Base-by-base conservation (phyloP, 352 stramenopile genomes). In the Porosira glacialis region DNA sequence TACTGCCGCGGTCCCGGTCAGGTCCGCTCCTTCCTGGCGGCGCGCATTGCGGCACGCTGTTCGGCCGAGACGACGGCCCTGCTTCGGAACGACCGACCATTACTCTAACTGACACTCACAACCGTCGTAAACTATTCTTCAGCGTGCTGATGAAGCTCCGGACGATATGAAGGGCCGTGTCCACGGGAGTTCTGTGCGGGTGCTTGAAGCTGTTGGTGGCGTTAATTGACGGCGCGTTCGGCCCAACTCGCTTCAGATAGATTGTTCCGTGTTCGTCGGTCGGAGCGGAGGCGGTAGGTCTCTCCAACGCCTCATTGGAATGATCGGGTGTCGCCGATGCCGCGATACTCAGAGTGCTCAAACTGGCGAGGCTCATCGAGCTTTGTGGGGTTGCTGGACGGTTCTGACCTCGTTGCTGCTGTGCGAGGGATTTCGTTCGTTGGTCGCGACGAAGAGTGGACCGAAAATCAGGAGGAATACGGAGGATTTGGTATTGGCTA, bases 351-450 rank as follows among this genome's bases (percentile, higher is more conserved):
- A 78, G 87, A 49, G 63, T 90, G 47, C 45, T 90, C 8, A 76
- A 80, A 43, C 72, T 93, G 17, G 66, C 88, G 3, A 52, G 70
- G 22, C 64, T 89, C 39, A 65, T 93, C 31, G 74, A 91, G 8
- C 62, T 66, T 36, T 80, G 66, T 31, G 59, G 53, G 51, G 59
- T 56, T 77, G 81, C n/a, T 79, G 91, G 68, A 80, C 75, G 19
- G 88, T 93, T 58, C 39, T 93, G 1, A 89, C 82, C 3, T 84
- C 68, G 0, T 47, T 91, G n/a, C 66, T 93, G 2, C 59, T 89
- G 4, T 88, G 83, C 75, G 80, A 91, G 57, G 76, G 56, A 19
- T 78, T 80, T 3, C 19, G 21, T 10, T 57, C 48, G 1, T 57
- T 27, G n/a, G 11, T 4, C 19, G 19, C 21, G 21, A 30, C 21